Evolutionary conservation across 257 asterid species (phyloP), one percentile per base, ranked within the genome.

Genomic region (Solanum dulcamara): DNA sequence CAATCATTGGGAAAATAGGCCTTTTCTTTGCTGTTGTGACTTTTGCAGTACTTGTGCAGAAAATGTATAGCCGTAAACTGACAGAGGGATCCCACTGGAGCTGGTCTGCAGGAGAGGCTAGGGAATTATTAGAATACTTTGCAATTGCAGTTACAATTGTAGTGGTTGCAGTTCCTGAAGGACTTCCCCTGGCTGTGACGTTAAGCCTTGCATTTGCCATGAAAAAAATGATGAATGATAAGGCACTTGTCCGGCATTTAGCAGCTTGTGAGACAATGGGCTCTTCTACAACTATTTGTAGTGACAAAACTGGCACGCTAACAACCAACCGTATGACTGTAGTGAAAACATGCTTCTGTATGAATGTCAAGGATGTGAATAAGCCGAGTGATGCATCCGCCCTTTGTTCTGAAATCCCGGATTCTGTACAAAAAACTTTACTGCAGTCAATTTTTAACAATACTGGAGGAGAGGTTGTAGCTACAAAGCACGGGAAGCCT

Each of bases 201-300:
- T 79, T 96, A 48, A 96, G 98, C 30, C 94, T 96, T 1, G 99
- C 99, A 0, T 96, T 96, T 51, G 99, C 98, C 1, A 96, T 96
- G 99, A 93, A 96, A 82, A 93, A 94, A 88, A 93, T 96, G 98
- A 96, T 94, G 98, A 96, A 96, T 6, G 99, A 96, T 57, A 96
- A 94, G 87, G 99, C 99, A 1, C 96, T 96, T 12, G 98, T 96
- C 15, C 93, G 99, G 4, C 93, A 94, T 84, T 88, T 96, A 80
- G 98, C 99, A 2, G 99, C 99, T 12, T 94, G 99, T 84, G 99
- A 96, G 88, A 96, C 99, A 7, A 96, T 96, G 99, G 99, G 99
- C 13, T 96, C 98, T 2, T 95, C 98, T 33, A 96, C 99, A 0
- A 93, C 94, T 37, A 94, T 96, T 13, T 96, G 99, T 40, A 96